Conservation (phyloP, 257 asterid species). For the Solanum neorickii region DNA sequence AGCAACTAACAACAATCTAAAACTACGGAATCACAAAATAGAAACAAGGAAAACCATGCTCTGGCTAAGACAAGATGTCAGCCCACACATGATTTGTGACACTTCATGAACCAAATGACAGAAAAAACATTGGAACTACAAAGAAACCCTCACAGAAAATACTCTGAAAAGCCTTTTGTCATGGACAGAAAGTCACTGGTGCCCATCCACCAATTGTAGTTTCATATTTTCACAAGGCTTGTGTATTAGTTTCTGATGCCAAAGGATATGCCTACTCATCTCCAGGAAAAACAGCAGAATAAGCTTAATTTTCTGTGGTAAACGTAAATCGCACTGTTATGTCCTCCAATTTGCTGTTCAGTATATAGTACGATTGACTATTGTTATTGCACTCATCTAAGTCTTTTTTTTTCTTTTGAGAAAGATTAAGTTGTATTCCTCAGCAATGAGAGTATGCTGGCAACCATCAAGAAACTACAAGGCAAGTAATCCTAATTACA, state of each 20-base stretch:
- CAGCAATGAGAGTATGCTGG: neutral
- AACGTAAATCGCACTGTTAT: neutral
- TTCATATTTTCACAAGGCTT: neutral
- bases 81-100: neutral
- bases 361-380: neutral
- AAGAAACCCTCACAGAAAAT: neutral
- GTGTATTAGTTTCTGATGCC: slow-evolving; percentile 40
- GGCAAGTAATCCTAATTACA: neutral
- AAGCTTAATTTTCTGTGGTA: neutral
- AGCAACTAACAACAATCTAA: neutral
- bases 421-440: neutral
- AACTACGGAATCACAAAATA: neutral
- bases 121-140: neutral
- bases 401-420: neutral
- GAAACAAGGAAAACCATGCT: neutral
- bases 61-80: neutral
- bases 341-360: neutral
- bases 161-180: neutral
- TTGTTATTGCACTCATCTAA: neutral
- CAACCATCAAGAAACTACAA: neutral
- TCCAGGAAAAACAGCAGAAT: neutral
- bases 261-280: slow-evolving; percentile 23
- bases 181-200: neutral
- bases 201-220: neutral
- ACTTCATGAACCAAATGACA: neutral